A percentile compares a stretch with the other conserved stretches of the same genome.
These are phyloP conservation scores for Thermoascus crustaceus DNA, from an alignment of 2,329 filamentous ascomycete genomes.

Conservation along the genomic window DNA sequence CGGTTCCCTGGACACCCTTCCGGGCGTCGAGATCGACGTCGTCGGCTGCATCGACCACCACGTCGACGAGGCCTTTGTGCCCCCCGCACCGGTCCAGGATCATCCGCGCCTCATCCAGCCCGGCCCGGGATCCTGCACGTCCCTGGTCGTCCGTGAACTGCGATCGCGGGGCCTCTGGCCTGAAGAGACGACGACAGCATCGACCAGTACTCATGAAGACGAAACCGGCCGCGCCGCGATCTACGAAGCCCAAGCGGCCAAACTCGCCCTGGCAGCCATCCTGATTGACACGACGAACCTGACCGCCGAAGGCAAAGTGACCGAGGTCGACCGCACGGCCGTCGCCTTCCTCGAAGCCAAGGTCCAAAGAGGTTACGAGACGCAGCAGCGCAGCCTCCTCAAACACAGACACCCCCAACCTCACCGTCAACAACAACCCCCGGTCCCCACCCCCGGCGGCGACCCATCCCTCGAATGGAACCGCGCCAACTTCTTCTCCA, in stretches of 20 bases:
- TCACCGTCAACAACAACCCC: constrained; percentile 3
- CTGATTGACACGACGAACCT: constrained; percentile 39
- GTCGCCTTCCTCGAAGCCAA: constrained; percentile 45
- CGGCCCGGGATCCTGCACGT: constrained; percentile 51
- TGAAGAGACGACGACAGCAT: constrained; percentile 27
- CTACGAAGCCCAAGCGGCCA: constrained; percentile 24
- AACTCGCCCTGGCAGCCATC: constrained; percentile 35
- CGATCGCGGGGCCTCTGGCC: constrained; percentile 38
- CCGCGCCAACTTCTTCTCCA: constrained; percentile 42
- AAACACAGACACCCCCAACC: too few species aligned
- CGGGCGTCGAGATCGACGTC: constrained; percentile 35
- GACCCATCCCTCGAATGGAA: constrained; percentile 28
- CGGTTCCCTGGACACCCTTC: constrained; percentile 42
- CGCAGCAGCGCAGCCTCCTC: background rate
- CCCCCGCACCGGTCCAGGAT: constrained; percentile 21
- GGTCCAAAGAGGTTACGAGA: constrained; percentile 31
- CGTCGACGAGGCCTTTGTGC: constrained; percentile 48
- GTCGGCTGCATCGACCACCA: constrained; percentile 56
- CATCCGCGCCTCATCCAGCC: constrained; percentile 47
- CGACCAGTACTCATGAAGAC: constrained; percentile 11
- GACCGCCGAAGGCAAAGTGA: constrained; percentile 37
- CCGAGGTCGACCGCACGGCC: constrained; percentile 42
- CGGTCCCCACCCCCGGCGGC: background rate
- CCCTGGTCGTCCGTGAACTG: constrained; percentile 45
- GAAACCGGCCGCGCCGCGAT: constrained; percentile 41